phyloP scores from a whole-genome alignment of 495 filamentous ascomycete genomes.

The Annulohypoxylon maeteangense region DNA sequence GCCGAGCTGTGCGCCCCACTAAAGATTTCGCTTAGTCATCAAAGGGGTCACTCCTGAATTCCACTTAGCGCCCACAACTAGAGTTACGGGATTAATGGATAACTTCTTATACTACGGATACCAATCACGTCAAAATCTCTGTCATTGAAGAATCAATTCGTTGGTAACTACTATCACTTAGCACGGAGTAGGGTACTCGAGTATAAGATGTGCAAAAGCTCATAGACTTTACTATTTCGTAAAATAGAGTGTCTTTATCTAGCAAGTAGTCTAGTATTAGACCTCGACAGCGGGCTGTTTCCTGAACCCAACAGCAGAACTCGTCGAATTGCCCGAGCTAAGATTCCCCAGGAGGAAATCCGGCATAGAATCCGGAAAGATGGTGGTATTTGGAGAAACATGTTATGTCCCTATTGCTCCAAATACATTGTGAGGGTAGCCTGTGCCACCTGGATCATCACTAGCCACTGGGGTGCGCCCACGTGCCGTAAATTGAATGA shows the following conservation, averaged over 20 bases:
- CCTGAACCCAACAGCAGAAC: neutral
- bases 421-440: too few species aligned
- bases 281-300: neutral
- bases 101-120: too few species aligned
- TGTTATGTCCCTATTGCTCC: too few species aligned
- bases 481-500: too few species aligned
- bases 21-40: conserved; percentile 25
- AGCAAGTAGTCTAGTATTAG: neutral
- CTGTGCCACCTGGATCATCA: too few species aligned
- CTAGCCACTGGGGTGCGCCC: too few species aligned
- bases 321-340: neutral
- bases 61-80: neutral
- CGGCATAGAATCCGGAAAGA: too few species aligned
- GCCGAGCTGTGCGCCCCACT: neutral
- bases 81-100: too few species aligned
- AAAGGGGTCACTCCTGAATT: conserved; percentile 37
- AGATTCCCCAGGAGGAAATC: neutral
- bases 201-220: neutral
- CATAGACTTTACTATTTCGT: neutral
- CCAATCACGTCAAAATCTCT: neutral
- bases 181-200: neutral
- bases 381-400: too few species aligned
- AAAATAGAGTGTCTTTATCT: neutral
- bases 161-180: neutral
- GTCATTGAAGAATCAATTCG: neutral